Conservation (phyloP, 2,329 filamentous ascomycete species). For the Xylariaceae sp. region DNA sequence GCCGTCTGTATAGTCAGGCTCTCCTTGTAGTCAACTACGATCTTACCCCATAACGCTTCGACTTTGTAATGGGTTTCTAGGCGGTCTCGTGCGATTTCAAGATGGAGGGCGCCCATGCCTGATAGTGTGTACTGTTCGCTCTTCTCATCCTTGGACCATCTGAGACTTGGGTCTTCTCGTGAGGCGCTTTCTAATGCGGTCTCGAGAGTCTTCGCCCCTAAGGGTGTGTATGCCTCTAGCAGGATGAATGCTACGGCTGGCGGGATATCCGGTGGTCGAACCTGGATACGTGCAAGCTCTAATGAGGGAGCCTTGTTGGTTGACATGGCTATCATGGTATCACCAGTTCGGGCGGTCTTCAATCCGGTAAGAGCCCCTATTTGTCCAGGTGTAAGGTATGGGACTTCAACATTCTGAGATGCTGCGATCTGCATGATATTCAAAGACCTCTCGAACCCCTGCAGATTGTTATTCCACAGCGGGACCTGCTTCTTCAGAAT, state of each 20-base stretch:
- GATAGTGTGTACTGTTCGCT: conserved; percentile 89
- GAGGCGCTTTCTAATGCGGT: conserved; percentile 71
- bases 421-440: conserved; percentile 86
- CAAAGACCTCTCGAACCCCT: conserved; percentile 71
- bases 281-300: conserved; percentile 67
- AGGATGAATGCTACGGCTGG: conserved; percentile 96
- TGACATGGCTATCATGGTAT: conserved; percentile 76
- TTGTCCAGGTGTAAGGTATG: conserved; percentile 74
- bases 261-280: conserved; percentile 82
- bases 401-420: conserved; percentile 77
- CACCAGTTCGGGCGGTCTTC: conserved; percentile 87
- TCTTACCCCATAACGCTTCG: conserved; percentile 79
- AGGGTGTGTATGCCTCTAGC: conserved; percentile 71
- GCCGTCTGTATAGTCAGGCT: conserved; percentile 56
- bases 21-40: conserved; percentile 95
- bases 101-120: conserved; percentile 93
- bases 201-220: conserved; percentile 74
- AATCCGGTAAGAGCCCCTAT: conserved; percentile 91
- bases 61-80: conserved; percentile 85
- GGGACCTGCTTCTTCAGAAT: conserved; percentile 65
- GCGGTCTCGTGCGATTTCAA: conserved; percentile 86
- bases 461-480: conserved; percentile 83
- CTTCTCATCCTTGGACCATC: conserved; percentile 79
- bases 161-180: conserved; percentile 86
- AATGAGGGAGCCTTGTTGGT: conserved; percentile 58